These are phyloP conservation scores for Neckera pumila DNA, from an alignment of 225 moss, liverwort and hornwort species.

Conservation along the genomic window DNA sequence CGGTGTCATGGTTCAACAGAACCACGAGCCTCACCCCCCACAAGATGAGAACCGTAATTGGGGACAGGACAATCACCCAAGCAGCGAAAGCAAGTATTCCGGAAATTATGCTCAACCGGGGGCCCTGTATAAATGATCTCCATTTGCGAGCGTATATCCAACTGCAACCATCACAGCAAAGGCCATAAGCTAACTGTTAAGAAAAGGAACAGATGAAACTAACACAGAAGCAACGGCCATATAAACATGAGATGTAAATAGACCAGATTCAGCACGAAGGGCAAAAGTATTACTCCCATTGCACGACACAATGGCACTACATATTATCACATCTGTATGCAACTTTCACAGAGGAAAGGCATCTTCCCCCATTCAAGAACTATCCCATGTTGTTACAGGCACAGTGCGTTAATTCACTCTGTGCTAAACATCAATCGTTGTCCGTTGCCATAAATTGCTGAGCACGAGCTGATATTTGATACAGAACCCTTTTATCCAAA, in stretches of 20 bases:
- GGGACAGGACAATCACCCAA: conserved; percentile 82
- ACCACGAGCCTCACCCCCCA: conserved; percentile 79
- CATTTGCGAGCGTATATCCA: conserved; percentile 99
- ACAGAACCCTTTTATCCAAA: not conserved
- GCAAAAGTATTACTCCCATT: not conserved
- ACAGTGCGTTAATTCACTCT: not conserved
- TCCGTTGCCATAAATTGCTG: not conserved
- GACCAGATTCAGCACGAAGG: not conserved
- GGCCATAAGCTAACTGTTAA: not conserved
- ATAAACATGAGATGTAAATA: not conserved
- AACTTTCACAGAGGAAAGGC: not conserved
- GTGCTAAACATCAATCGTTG: not conserved
- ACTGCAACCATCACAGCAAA: conserved; percentile 40
- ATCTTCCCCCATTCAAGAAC: not conserved
- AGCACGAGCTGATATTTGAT: not conserved
- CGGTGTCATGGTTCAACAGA: conserved; percentile 78
- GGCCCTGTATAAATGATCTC: conserved; percentile 86
- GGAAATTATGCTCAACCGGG: conserved; percentile 73
- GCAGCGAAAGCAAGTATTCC: conserved; percentile 69
- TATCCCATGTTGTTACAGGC: not conserved
- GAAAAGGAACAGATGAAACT: not conserved
- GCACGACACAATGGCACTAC: not conserved
- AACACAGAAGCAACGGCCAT: not conserved
- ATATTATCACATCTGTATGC: not conserved
- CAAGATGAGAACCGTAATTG: conserved; percentile 70